These are phyloP conservation scores for Leishmania major DNA, from an alignment of 208 protist genomes.

Conservation along the genomic window DNA sequence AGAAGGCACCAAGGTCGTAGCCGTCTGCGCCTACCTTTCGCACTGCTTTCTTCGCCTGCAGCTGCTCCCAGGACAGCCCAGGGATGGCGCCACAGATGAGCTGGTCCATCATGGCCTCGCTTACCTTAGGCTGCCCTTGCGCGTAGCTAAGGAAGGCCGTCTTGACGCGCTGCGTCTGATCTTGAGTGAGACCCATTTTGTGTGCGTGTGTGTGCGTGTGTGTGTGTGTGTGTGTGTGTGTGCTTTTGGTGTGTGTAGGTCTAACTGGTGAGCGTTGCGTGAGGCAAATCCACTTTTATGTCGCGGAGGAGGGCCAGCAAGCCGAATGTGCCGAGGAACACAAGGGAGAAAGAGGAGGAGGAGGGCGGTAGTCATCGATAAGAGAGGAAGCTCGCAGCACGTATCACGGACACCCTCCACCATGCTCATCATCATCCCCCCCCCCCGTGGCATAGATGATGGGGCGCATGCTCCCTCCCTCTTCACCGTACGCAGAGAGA, in stretches of 20 bases:
- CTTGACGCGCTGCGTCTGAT: conserved; percentile 87
- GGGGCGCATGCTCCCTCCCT: neutral
- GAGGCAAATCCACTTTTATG: neutral
- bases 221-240: neutral
- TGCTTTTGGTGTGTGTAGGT: neutral
- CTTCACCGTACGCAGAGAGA: neutral
- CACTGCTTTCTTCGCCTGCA: conserved; percentile 74
- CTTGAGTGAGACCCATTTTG: conserved; percentile 72
- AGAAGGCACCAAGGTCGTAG: conserved; percentile 81
- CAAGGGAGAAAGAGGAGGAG: neutral
- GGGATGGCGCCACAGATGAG: conserved; percentile 89
- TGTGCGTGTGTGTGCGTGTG: neutral
- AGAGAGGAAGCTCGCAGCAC: neutral
- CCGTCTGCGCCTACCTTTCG: conserved; percentile 57
- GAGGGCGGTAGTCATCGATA: neutral
- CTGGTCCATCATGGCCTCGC: conserved; percentile 89
- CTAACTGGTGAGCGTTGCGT: neutral
- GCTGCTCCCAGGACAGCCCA: conserved; percentile 78
- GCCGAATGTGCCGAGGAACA: neutral
- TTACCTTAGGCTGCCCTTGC: conserved; percentile 77
- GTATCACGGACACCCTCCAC: neutral
- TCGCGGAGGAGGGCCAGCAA: neutral
- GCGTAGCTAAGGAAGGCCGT: conserved; percentile 88
- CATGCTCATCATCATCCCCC: neutral
- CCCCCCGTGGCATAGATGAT: neutral